phyloP scores from a whole-genome alignment of 768 basidiomycete genomes.

The Exidia glandulosa region DNA sequence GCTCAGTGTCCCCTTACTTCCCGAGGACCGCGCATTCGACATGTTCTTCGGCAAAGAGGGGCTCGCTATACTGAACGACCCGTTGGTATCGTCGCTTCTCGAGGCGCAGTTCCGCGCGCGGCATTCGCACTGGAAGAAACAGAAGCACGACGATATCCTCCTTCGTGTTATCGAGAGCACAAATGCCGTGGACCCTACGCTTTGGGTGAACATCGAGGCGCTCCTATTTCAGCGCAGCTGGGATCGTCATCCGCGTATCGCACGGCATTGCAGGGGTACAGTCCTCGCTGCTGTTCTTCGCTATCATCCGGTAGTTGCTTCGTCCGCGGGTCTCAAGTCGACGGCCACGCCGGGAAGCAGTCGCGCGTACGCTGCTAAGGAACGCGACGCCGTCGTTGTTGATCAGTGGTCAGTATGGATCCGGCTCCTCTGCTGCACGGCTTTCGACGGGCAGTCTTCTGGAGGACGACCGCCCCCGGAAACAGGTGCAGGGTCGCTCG shows the following conservation, averaged over 20 bases:
- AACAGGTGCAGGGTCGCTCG: conserved; percentile 33
- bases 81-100: conserved; percentile 50
- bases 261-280: conserved; percentile 48
- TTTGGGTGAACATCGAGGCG: conserved; percentile 71
- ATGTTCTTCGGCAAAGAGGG: conserved; percentile 44
- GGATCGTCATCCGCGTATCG: conserved; percentile 33
- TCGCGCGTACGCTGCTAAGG: conserved; percentile 18
- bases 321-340: conserved; percentile 60
- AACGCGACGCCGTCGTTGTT: conserved; percentile 48
- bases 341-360: conserved; percentile 37
- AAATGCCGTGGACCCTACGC: conserved; percentile 50
- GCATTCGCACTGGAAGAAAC: conserved; percentile 53
- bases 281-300: conserved; percentile 58
- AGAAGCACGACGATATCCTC: conserved; percentile 41
- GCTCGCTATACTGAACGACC: conserved; percentile 53
- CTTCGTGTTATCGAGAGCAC: conserved; percentile 64
- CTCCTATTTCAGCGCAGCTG: conserved; percentile 47
- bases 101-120: conserved; percentile 22
- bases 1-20: conserved; percentile 34
- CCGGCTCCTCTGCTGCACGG: conserved; percentile 76
- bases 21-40: conserved; percentile 31
- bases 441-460: conserved; percentile 33
- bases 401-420: conserved; percentile 82
- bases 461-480: conserved; percentile 48
- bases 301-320: conserved; percentile 60